A percentile compares a stretch with the other conserved stretches of the same genome.
Conservation (phyloP, 2,329 filamentous ascomycete genomes). For the Scedosporium minutisporum region DNA sequence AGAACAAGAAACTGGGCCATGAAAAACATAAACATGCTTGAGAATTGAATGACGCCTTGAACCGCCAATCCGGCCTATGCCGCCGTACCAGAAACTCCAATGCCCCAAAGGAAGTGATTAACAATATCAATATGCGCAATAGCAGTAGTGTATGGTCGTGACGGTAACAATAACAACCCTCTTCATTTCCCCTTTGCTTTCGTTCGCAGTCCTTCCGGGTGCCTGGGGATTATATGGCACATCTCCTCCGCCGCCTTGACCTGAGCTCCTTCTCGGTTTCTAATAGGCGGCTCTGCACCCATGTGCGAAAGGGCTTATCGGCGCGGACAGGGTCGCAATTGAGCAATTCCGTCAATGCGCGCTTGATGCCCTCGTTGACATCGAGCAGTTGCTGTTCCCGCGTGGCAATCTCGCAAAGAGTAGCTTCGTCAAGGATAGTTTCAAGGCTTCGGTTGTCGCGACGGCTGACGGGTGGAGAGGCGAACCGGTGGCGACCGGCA, state of each 20-base stretch:
- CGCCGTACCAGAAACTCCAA: neutral
- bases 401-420: slow-evolving; percentile 36
- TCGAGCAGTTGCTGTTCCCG: slow-evolving; percentile 45
- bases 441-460: slow-evolving; percentile 15
- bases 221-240: slow-evolving; percentile 15
- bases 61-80: neutral
- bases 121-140: neutral
- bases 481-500: slow-evolving; percentile 32
- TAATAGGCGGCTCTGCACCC: slow-evolving; percentile 50
- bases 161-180: neutral
- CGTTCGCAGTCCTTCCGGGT: neutral
- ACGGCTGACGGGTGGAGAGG: slow-evolving; percentile 5
- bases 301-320: slow-evolving; percentile 43
- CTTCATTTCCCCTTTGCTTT: neutral
- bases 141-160: neutral
- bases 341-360: slow-evolving; percentile 49
- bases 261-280: slow-evolving; percentile 51
- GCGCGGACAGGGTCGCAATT: slow-evolving; percentile 47
- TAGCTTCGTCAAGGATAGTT: slow-evolving; percentile 37
- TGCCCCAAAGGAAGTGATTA: neutral
- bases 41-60: neutral
- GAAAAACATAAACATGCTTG: neutral
- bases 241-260: slow-evolving; percentile 39
- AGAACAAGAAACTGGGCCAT: neutral
- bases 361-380: slow-evolving; percentile 53